Base-by-base conservation (phyloP, 2,329 filamentous ascomycete species). In the Diaporthe citrichinensis region DNA sequence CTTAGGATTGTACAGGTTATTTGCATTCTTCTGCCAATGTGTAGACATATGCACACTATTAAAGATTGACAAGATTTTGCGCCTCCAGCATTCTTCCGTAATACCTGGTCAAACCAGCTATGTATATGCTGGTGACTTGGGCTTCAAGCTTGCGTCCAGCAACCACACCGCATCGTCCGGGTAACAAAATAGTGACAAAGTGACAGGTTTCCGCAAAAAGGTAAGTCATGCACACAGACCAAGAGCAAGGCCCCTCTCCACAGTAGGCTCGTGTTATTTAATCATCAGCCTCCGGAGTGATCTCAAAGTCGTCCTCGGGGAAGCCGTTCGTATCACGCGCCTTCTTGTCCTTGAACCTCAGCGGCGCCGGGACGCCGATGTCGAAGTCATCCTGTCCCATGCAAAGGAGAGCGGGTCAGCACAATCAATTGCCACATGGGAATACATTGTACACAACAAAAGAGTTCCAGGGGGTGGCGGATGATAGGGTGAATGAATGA, bases 271-370 rank as follows among this genome's bases (percentile, higher is more conserved):
- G 14, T 28, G 25, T 28, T 14, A 1, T 65, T 53, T 14, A 68
- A 6, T 68, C 46, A 20, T 53, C 44, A 17, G 28, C 62, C 62
- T 68, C 62, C 20, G 62, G 44, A 6, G 62, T 25, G 28, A 68
- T 68, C 20, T 68, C 62, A 25, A 68, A 68, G 44, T 68, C 62
- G 4, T 68, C 62, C 23, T 68, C 62, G 3, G 62, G 44, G 31
- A 68, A 68, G 46, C 55, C 55, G 31, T 36, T 28, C 28, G 20
- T 36, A 20, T 51, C 31, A 31, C 62, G 62, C 41, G 61, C 41
- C 61, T 67, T 67, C 62, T 39, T 68, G 65, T 53, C 65, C n/a
- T 53, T 53, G 65, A 53, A 53, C 15, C 46, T 53, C 23, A 53
- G 23, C 34, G 23, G 31, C 17, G 65, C 65, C 9, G 65, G 65